A percentile compares a stretch with the other conserved stretches of the same genome.
phyloP scores from a whole-genome alignment of 129 eudicot genomes.

The Calendula officinalis region DNA sequence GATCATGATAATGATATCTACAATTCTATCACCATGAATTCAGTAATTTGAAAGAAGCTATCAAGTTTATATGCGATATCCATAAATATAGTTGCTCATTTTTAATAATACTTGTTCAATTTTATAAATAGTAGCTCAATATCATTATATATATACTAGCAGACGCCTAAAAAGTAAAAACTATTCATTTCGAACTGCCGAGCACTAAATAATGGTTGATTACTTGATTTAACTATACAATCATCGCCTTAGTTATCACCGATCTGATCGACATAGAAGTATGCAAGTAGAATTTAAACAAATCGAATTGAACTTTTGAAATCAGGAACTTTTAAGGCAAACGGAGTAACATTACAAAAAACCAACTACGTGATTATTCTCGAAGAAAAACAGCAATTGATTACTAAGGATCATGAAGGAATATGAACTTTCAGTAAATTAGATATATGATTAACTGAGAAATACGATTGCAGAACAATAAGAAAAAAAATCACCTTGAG shows the following conservation, averaged over 20 bases:
- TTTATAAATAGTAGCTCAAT: too few relatives aligned
- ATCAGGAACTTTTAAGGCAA: conserved; percentile 8
- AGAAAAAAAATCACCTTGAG: conserved; percentile 12
- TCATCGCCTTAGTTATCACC: conserved; percentile 1
- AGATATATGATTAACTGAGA: neutral
- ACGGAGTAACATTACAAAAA: neutral
- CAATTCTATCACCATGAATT: neutral
- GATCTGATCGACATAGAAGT: neutral
- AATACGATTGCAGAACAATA: neutral
- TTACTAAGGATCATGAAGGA: too few relatives aligned
- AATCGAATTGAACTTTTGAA: conserved; percentile 19
- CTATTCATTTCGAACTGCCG: conserved; percentile 6
- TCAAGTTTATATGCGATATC: neutral
- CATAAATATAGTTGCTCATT: conserved; percentile 6
- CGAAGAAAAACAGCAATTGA: neutral
- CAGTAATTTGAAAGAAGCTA: neutral
- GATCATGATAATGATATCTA: conserved; percentile 6
- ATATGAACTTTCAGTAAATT: neutral
- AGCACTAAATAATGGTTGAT: neutral
- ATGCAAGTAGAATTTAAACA: neutral
- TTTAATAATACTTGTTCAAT: neutral
- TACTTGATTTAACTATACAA: neutral
- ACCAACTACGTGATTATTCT: conserved; percentile 6
- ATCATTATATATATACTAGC: neutral
- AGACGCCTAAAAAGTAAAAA: neutral